Base-by-base conservation (phyloP, 805 yeast genomes). In the Teunomyces funiuensis region DNA sequence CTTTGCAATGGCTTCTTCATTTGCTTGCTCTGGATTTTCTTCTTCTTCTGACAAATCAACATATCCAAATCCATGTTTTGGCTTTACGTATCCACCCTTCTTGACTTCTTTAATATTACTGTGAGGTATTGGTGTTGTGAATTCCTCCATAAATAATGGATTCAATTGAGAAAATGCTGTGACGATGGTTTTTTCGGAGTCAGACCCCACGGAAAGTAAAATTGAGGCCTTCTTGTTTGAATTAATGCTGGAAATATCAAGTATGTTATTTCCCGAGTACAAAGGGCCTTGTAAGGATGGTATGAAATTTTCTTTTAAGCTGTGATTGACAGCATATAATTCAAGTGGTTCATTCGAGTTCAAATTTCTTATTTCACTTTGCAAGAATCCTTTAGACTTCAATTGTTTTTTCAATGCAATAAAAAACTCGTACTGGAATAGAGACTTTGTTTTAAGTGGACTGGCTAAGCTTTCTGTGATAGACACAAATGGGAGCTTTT, bases 31-130 rank as follows among this genome's bases (percentile, higher is more conserved):
- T 6, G 15, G 23, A 13, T 27, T 27, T 2, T 18, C 19, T 6
- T 29, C 41, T 8, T 23, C 34, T 9, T 43, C 49, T 2, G 51
- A 28, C 10, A 47, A 36, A 22, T 55, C 61, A 9, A 62, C 39
- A 41, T 50, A 63, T 1, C 69, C 69, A 44, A 61, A 64, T 3
- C 69, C 69, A 28, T 41, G 45, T 8, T 39, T 43, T 2, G 65
- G 63, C 36, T 51, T 58, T 3, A 20, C 29, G 29, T 49, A 49
- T 5, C 42, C 45, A 7, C 23, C 26, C 5, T 6, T 33, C 7
- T 6, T 33, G 11, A 28, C 26, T 18, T 14, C 5, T 25, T 39
- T 26, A 2, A 19, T 16, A 11, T 13, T 33, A 25, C 18, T 14
- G 15, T 28, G 10, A 8, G 14, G 17, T 4, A 11, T 26, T 4